These are phyloP conservation scores for Ganoderma sp. DNA, from an alignment of 1,284 basidiomycete species.

Conservation along the genomic window DNA sequence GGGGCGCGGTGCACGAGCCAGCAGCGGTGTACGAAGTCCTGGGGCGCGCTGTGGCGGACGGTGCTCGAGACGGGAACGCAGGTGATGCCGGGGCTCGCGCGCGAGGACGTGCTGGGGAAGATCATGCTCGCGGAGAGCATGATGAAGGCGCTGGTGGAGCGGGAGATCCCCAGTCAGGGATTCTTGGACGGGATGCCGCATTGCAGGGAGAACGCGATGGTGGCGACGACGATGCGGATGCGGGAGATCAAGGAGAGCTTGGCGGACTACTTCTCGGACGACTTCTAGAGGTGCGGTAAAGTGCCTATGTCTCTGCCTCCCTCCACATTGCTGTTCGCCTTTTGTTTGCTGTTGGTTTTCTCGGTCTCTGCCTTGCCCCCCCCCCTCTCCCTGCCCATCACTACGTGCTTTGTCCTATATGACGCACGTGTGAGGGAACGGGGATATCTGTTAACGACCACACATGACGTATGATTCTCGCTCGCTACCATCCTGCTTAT, in stretches of 20 bases:
- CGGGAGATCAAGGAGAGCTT: slow-evolving; percentile 42
- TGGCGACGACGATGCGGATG: slow-evolving; percentile 38
- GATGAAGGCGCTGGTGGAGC: slow-evolving; percentile 49
- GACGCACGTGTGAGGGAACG: neutral
- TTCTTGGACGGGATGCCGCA: slow-evolving; percentile 47
- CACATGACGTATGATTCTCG: neutral
- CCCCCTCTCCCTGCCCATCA: neutral
- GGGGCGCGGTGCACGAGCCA: slow-evolving; percentile 47
- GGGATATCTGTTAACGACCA: neutral
- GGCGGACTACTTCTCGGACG: slow-evolving; percentile 44
- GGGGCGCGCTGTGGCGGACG: slow-evolving; percentile 48
- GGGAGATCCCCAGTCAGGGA: slow-evolving; percentile 47
- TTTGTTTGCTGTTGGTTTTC: neutral
- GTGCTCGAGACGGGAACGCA: slow-evolving; percentile 46
- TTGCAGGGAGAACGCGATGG: slow-evolving; percentile 42
- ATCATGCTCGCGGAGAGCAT: slow-evolving; percentile 49
- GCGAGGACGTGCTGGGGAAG: slow-evolving; percentile 48
- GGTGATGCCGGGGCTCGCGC: slow-evolving; percentile 42
- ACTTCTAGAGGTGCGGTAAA: slow-evolving; percentile 31
- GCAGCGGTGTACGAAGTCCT: slow-evolving; percentile 50
- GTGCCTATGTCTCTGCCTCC: neutral
- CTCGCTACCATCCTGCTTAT: neutral
- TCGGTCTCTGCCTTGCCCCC: neutral
- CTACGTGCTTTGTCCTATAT: neutral
- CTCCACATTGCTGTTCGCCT: neutral